Evolutionary conservation across 306 rosid species (phyloP).

Genomic region (Prunus fruticosa): DNA sequence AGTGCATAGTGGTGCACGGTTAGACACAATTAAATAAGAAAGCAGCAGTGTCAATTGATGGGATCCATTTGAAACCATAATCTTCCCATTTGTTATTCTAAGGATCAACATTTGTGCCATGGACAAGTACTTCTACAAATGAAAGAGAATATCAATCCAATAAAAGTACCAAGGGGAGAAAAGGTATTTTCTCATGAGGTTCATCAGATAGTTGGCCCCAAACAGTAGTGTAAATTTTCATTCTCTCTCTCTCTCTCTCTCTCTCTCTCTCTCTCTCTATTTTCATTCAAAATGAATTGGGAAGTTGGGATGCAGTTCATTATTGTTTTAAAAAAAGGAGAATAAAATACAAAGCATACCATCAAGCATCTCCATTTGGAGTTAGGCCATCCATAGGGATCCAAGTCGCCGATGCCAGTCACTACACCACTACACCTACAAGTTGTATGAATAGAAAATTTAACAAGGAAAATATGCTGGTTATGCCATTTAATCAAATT

Average conservation of each 20-base stretch:
- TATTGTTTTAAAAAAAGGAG: background rate
- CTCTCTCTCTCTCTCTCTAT: no score
- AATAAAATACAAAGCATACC: slow-evolving; percentile 38
- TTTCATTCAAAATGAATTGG: no score
- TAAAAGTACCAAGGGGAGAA: background rate
- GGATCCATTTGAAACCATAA: background rate
- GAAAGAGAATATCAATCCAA: background rate
- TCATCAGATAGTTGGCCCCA: background rate
- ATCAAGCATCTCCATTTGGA: slow-evolving; percentile 96
- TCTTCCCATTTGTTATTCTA: background rate
- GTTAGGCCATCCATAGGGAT: slow-evolving; percentile 85
- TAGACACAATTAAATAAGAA: background rate
- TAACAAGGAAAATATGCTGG: slow-evolving; percentile 4
- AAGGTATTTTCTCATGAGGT: background rate
- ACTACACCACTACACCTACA: slow-evolving; percentile 77
- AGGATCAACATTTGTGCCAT: background rate
- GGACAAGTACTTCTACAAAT: background rate
- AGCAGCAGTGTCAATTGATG: background rate
- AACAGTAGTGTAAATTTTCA: background rate
- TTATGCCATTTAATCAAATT: slow-evolving; percentile 11
- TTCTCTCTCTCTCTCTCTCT: background rate
- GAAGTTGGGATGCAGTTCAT: background rate
- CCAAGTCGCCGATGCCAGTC: slow-evolving; percentile 76
- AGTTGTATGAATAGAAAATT: slow-evolving; percentile 21
- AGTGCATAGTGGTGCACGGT: background rate